Evolutionary conservation across 306 rosid species (phyloP), one percentile per base, ranked within the genome.

Genomic region (Styphnolobium japonicum): DNA sequence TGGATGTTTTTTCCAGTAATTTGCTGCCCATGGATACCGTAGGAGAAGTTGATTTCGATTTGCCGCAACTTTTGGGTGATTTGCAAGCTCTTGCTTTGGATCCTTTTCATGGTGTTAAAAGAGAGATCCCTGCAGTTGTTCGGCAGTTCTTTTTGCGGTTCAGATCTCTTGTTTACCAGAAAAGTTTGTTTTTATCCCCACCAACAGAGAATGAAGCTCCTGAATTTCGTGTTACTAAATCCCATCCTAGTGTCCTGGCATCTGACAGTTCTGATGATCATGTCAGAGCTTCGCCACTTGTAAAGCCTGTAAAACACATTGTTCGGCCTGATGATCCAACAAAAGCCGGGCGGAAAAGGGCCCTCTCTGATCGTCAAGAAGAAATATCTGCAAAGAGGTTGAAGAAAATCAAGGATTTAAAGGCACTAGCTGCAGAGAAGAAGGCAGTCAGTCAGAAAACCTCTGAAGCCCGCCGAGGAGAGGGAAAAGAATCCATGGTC

Each of bases 321-420:
- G 85, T 73, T 74, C 86, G 99, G 79, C 84, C 88, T 4, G 90
- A 84, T 12, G 96, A 93, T 82, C 97, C 93, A 22, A 85, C 92
- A 14, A 87, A 83, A 82, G 71, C 92, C 64, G 99, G 99, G 65
- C 85, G 94, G 83, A 96, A 93, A 79, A 90, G 99, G 77, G 84
- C 77, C 18, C 92, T 85, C 23, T 93, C 99, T 55, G 99, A 91
- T 76, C 97, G 97, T 37, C 98, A 93, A 85, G 99, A 90, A 82
- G 98, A 96, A 78, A 93, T 89, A 51, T 88, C 97, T 49, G 94
- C 94, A 0, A 96, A 93, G 85, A 90, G 89, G 82, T 57, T 87
- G 69, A 96, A 96, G 90, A 96, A 90, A 85, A 88, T 91, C 23
- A 88, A 80, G 62, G 91, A 88, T 65, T 29, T 91, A 39, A 96